Evolutionary conservation across 371 early-diverging fungal species (phyloP).

Genomic region (Cokeromyces recurvatus): DNA sequence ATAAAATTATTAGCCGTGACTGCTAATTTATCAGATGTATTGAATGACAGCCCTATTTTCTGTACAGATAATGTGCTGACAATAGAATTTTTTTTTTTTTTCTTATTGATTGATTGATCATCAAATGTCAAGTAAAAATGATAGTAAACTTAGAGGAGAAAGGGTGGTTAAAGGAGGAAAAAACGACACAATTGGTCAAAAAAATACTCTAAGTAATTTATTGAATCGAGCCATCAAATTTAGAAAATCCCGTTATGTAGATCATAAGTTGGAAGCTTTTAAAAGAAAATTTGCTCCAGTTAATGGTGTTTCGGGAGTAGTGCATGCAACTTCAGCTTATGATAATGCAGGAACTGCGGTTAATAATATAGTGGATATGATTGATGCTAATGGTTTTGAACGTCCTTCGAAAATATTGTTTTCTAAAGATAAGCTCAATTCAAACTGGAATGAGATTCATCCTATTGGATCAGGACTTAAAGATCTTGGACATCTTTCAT

Average conservation of each 20-base stretch:
- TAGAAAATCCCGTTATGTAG: constrained; percentile 43
- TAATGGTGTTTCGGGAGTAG: constrained; percentile 24
- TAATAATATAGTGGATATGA: constrained; percentile 5
- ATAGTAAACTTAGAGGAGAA: too few relatives aligned
- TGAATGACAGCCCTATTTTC: too few relatives aligned
- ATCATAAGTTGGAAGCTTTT: constrained; percentile 39
- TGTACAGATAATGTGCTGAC: too few relatives aligned
- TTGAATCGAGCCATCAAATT: constrained; percentile 40
- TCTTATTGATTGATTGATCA: neutral
- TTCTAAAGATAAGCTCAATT: constrained; percentile 47
- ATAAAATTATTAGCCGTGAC: too few relatives aligned
- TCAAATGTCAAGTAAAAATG: too few relatives aligned
- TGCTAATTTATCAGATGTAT: too few relatives aligned
- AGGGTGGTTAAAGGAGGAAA: constrained; percentile 16
- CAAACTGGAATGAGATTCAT: constrained; percentile 56
- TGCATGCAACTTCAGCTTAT: constrained; percentile 12
- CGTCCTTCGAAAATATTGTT: constrained; percentile 59
- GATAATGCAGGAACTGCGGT: neutral
- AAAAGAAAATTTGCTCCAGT: constrained; percentile 40
- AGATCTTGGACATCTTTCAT: constrained; percentile 95
- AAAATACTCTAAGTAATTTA: constrained; percentile 26
- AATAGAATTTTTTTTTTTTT: too few relatives aligned
- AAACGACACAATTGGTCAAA: constrained; percentile 9
- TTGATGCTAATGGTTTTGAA: constrained; percentile 64
- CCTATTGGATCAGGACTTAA: constrained; percentile 76